Percentiles rank a stretch among this genome's conserved stretches.
Conservation (phyloP, 768 basidiomycete species). For the Amanita exitialis region DNA sequence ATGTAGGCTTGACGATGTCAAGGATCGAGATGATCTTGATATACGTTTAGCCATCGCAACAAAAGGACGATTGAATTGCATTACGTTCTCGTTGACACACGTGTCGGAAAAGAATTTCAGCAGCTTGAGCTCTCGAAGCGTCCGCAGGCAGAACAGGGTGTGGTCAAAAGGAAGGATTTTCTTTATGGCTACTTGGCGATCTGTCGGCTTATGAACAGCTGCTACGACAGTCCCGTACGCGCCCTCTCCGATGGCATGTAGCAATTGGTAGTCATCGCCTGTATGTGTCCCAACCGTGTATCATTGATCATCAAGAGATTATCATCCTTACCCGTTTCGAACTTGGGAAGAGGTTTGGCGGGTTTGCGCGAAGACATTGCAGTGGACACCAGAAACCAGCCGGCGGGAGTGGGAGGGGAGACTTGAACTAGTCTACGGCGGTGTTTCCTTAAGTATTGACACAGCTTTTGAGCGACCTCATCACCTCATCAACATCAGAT, state of each 20-base stretch:
- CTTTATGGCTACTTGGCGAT: slow-evolving; percentile 90
- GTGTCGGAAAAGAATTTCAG: slow-evolving; percentile 56
- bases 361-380: slow-evolving; percentile 4
- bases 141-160: slow-evolving; percentile 83
- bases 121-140: slow-evolving; percentile 86
- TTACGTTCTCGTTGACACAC: not conserved
- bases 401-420: not conserved
- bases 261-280: slow-evolving; percentile 49
- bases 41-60: not conserved
- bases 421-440: not conserved
- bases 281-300: slow-evolving; percentile 30
- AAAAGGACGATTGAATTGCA: not conserved
- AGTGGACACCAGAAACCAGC: slow-evolving; percentile 1
- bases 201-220: slow-evolving; percentile 68
- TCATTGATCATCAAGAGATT: slow-evolving; percentile 16
- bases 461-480: too few species aligned
- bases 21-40: slow-evolving; percentile 87
- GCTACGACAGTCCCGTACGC: slow-evolving; percentile 90
- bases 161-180: slow-evolving; percentile 94
- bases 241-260: slow-evolving; percentile 89
- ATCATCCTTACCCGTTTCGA: slow-evolving; percentile 5
- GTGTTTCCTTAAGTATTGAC: not conserved
- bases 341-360: slow-evolving; percentile 2
- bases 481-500: too few species aligned
- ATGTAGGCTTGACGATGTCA: slow-evolving; percentile 80